Evolutionary conservation across 2,329 filamentous ascomycete genomes (phyloP).

Genomic region (Cordyceps cateniannulata): DNA sequence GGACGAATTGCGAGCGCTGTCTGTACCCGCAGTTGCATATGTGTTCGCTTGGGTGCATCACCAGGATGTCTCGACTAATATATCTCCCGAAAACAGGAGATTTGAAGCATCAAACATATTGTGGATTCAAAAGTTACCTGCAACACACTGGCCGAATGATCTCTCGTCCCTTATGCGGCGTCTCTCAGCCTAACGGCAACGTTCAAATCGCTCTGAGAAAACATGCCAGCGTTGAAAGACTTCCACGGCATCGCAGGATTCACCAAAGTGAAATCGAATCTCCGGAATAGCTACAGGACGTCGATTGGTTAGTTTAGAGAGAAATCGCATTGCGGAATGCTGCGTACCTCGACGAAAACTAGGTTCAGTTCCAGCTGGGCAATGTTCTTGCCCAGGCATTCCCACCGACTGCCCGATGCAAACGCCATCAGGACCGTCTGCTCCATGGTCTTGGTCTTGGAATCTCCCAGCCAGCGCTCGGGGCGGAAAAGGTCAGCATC

Average conservation of each 20-base stretch:
- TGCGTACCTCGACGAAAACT: conserved; percentile 28
- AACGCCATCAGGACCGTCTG: conserved; percentile 24
- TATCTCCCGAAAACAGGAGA: too few relatives aligned
- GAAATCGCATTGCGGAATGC: background rate
- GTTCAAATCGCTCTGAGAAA: conserved; percentile 11
- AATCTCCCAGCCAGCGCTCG: conserved; percentile 23
- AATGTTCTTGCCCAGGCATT: conserved; percentile 25
- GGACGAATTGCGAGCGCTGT: too few relatives aligned
- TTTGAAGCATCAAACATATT: too few relatives aligned
- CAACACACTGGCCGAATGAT: too few relatives aligned
- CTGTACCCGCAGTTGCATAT: too few relatives aligned
- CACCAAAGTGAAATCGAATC: conserved; percentile 16
- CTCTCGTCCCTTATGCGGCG: too few relatives aligned
- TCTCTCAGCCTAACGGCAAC: background rate
- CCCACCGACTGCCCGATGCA: conserved; percentile 22
- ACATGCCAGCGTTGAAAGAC: conserved; percentile 15
- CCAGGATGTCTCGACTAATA: too few relatives aligned
- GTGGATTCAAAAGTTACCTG: too few relatives aligned
- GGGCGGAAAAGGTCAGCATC: conserved; percentile 19
- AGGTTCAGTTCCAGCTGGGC: conserved; percentile 24
- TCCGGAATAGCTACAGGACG: conserved; percentile 16
- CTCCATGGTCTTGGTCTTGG: conserved; percentile 19
- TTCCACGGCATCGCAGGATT: conserved; percentile 16
- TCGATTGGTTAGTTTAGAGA: background rate
- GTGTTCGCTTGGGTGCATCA: too few relatives aligned